Evolutionary conservation across 108 stramenopile species (phyloP), one percentile per base, ranked within the genome.

Genomic region (Cyclotella choctawhatcheeana): DNA sequence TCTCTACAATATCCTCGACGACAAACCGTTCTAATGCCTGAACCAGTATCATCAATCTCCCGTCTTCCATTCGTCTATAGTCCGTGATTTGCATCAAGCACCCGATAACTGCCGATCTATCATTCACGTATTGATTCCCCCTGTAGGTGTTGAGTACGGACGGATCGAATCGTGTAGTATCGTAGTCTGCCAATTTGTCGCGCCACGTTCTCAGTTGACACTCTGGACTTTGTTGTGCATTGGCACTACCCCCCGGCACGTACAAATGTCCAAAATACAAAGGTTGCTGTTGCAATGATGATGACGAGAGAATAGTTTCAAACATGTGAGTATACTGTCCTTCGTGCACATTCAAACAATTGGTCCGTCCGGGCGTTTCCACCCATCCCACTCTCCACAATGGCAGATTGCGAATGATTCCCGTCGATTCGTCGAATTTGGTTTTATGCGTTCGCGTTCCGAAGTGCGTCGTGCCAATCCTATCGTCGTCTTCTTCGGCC

Each of bases 21-120:
- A 89, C 88, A 72, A 93, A 93, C 0, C 88, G 82, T 47, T 93
- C 92, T 53, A 88, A 13, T 6, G 86, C 89, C 56, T 93, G 88
- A 20, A 89, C 86, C 22, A 93, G 55, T 31, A 90, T 52, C 34
- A 89, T 64, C 22, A 93, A 62, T 48, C 87, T 58, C 25, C 89
- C 92, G 77, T 93, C 89, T 12, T 58, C 63, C 58, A 93, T 59
- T 2, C 92, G 62, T n/a, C 88, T 79, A 77, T 88, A 84, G 64
- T 93, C 92, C 13, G 74, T 29, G 61, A 93, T 81, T 32, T 77
- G 67, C 83, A 93, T 79, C 3, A 93, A 63, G 4, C 85, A 82
- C 10, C 92, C 92, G 21, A 93, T 35, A 18, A 82, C 84, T 7
- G 82, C 75, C 1, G 79, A 65, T 26, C 77, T 45, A 30, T 58